phyloP scores from a whole-genome alignment of 2,329 filamentous ascomycete species.

The Pyricularia grisea region DNA sequence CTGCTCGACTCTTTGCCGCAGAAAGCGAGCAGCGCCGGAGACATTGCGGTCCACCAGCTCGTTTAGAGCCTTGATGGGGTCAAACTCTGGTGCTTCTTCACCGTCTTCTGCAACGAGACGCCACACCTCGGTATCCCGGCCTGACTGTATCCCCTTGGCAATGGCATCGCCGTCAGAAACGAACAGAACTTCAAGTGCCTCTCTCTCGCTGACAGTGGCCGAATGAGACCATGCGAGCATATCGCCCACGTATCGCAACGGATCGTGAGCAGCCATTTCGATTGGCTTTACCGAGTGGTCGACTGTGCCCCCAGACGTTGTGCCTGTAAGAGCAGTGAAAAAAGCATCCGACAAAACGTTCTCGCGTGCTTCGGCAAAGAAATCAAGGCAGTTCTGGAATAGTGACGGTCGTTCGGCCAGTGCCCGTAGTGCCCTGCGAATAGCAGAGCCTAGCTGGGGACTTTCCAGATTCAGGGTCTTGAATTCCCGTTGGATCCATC shows the following conservation, averaged over 20 bases:
- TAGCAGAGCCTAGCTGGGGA: conserved; percentile 78
- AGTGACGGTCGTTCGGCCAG: conserved; percentile 81
- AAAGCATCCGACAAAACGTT: conserved; percentile 82
- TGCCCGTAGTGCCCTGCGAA: conserved; percentile 74
- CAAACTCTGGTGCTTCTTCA: conserved; percentile 51
- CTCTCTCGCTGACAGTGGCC: conserved; percentile 83
- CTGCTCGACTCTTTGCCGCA: conserved; percentile 85
- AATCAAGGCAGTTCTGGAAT: conserved; percentile 89
- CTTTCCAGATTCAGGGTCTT: conserved; percentile 89
- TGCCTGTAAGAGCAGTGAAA: conserved; percentile 76
- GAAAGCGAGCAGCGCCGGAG: conserved; percentile 67
- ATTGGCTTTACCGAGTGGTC: conserved; percentile 73
- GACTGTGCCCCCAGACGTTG: conserved; percentile 38
- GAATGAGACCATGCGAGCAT: conserved; percentile 98
- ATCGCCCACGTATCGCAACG: conserved; percentile 84
- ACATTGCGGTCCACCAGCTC: conserved; percentile 83
- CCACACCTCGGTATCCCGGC: conserved; percentile 79
- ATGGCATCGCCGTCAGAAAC: conserved; percentile 86
- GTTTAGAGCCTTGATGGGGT: conserved; percentile 72
- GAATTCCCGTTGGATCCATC: conserved; percentile 91
- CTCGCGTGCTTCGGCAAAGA: conserved; percentile 84
- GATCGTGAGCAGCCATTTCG: conserved; percentile 86
- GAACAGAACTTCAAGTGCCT: conserved; percentile 86
- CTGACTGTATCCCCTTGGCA: conserved; percentile 69
- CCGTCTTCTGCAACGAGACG: conserved; percentile 51